Conservation (phyloP, 257 asterid genomes). For the Solanum tarijense region DNA sequence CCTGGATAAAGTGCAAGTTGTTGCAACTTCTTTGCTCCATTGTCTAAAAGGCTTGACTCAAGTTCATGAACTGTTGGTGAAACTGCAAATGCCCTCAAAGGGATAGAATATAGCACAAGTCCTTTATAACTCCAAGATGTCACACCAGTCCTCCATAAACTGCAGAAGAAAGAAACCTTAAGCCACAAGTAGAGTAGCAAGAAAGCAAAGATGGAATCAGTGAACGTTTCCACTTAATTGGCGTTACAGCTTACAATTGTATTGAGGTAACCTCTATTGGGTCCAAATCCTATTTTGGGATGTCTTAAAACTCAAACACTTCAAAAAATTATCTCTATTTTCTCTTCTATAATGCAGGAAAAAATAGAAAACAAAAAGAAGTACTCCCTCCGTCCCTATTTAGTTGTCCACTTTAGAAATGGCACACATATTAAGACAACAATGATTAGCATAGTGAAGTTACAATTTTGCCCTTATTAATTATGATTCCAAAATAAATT, state of each 20-base stretch:
- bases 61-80: background rate
- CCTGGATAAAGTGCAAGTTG: constrained; percentile 35
- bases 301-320: background rate
- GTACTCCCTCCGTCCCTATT: too few species aligned
- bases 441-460: too few species aligned
- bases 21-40: constrained; percentile 48
- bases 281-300: background rate
- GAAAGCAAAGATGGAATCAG: background rate
- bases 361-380: background rate
- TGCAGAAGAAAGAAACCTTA: background rate
- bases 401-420: too few species aligned
- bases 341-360: background rate
- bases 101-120: background rate
- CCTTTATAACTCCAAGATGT: background rate
- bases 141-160: background rate
- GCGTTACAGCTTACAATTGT: background rate
- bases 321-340: background rate
- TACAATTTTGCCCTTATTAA: too few species aligned
- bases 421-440: too few species aligned
- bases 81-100: background rate
- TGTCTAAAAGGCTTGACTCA: background rate
- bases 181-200: background rate
- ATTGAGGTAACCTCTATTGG: background rate
- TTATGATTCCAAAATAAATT: too few species aligned
- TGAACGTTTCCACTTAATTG: background rate